phyloP scores from a whole-genome alignment of 2,329 filamentous ascomycete genomes.

The Bipolaris oryzae region DNA sequence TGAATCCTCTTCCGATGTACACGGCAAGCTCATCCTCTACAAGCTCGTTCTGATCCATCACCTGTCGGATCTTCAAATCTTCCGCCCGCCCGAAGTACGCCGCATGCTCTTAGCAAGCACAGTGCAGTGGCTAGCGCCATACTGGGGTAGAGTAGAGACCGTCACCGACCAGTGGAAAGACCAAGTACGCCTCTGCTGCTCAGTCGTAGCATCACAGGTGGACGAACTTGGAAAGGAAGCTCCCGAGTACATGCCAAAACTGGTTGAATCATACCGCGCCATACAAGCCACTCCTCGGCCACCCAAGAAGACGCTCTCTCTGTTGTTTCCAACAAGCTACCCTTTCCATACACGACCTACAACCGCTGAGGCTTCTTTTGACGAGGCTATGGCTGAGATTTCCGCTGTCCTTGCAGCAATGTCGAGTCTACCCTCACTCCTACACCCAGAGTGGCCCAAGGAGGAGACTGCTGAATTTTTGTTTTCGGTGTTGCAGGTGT shows the following conservation, averaged over 20 bases:
- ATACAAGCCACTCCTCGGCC: slow-evolving; percentile 70
- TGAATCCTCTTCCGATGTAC: slow-evolving; percentile 84
- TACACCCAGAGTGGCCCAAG: slow-evolving; percentile 76
- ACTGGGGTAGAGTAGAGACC: slow-evolving; percentile 80
- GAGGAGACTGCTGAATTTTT: slow-evolving; percentile 77
- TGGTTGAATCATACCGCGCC: slow-evolving; percentile 85
- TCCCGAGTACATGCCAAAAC: slow-evolving; percentile 86
- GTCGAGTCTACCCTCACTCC: slow-evolving; percentile 73
- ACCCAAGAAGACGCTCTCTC: slow-evolving; percentile 69
- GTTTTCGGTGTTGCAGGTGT: slow-evolving; percentile 78
- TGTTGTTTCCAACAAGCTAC: slow-evolving; percentile 88
- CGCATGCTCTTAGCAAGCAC: slow-evolving; percentile 79
- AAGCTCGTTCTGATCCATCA: slow-evolving; percentile 93
- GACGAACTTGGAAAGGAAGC: slow-evolving; percentile 79
- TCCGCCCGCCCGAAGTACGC: slow-evolving; percentile 77
- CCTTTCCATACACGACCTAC: slow-evolving; percentile 81
- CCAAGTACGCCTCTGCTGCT: slow-evolving; percentile 91
- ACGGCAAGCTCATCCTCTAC: slow-evolving; percentile 89
- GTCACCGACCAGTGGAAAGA: slow-evolving; percentile 88
- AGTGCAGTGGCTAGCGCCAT: slow-evolving; percentile 86
- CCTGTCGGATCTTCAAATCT: slow-evolving; percentile 81
- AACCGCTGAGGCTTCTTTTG: slow-evolving; percentile 67
- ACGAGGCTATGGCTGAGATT: slow-evolving; percentile 87
- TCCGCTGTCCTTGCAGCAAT: slow-evolving; percentile 85
- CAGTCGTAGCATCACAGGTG: slow-evolving; percentile 85